Percentiles rank a stretch among this genome's conserved stretches.
Conservation (phyloP, 129 eudicot species). For the Daucus carota region DH1_v3.0 NC_030383.2:47092501-47093000, state of each 20-base stretch:
- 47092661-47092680: slow-evolving; percentile 23
- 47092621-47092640: slow-evolving; percentile 17
- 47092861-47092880: not conserved
- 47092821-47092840: not conserved
- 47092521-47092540: slow-evolving; percentile 24
- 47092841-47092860: not conserved
- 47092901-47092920: no score
- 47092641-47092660: slow-evolving; percentile 24
- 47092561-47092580: slow-evolving; percentile 24
- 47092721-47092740: not conserved
- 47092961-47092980: no score
- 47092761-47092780: not conserved
- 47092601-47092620: slow-evolving; percentile 18
- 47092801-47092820: not conserved
- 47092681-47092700: slow-evolving; percentile 36
- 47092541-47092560: slow-evolving; percentile 26
- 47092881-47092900: no score
- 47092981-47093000: no score
- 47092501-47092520: slow-evolving; percentile 22
- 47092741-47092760: not conserved
- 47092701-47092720: slow-evolving; percentile 8
- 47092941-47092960: no score
- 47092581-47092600: slow-evolving; percentile 12
- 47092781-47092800: not conserved
- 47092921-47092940: no score